Evolutionary conservation across 1,284 basidiomycete genomes (phyloP).

Genomic region (Leccinum pallidistipes): DNA sequence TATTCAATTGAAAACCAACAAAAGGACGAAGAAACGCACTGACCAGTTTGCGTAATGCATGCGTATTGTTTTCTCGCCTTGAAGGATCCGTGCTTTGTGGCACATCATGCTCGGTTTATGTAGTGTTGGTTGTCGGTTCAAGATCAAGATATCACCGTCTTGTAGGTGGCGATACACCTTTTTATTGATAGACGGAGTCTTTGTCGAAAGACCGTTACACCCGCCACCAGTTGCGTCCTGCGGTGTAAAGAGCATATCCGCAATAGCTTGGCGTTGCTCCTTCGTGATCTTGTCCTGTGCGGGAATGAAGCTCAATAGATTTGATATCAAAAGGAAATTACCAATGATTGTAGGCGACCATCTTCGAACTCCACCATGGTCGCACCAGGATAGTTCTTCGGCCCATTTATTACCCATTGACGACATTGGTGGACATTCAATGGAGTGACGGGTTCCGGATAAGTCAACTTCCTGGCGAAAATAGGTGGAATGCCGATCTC

Average conservation of each 20-base stretch:
- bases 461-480: constrained; percentile 96
- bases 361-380: constrained; percentile 96
- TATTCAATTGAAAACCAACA: constrained; percentile 7
- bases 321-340: constrained; percentile 35
- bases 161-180: constrained; percentile 96
- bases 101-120: constrained; percentile 99
- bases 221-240: constrained; percentile 67
- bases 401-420: constrained; percentile 91
- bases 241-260: constrained; percentile 95
- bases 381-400: constrained; percentile 90
- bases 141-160: constrained; percentile 94
- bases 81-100: constrained; percentile 89
- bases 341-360: constrained; percentile 81
- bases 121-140: constrained; percentile 98
- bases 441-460: constrained; percentile 95
- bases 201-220: constrained; percentile 62
- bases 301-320: constrained; percentile 5
- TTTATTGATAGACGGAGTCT: constrained; percentile 85
- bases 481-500: constrained; percentile 99
- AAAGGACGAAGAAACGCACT: constrained; percentile 28
- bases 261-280: constrained; percentile 92
- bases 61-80: constrained; percentile 97
- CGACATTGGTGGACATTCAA: constrained; percentile 90
- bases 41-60: constrained; percentile 99
- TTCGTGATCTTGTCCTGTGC: constrained; percentile 78